These are phyloP conservation scores for Lasiosphaeriaceae sp. DNA, from an alignment of 495 filamentous ascomycete genomes.

Conservation along the genomic window DNA sequence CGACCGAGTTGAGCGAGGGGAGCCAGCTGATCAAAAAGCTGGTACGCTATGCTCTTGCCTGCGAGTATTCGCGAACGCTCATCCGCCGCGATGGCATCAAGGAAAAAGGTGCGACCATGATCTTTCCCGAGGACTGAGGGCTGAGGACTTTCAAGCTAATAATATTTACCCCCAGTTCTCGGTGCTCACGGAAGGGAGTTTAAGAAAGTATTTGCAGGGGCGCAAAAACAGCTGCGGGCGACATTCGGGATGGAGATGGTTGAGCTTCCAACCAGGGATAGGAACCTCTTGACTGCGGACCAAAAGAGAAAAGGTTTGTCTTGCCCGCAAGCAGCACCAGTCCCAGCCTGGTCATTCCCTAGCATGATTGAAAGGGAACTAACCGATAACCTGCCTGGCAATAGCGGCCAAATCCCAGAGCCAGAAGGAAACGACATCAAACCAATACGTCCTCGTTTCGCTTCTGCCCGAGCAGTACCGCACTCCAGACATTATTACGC, in stretches of 20 bases:
- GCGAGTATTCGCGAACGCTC: slow-evolving; percentile 77
- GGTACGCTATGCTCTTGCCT: slow-evolving; percentile 82
- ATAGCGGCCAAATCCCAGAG: slow-evolving; percentile 40
- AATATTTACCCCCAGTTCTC: slow-evolving; percentile 37
- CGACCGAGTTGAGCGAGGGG: slow-evolving; percentile 28
- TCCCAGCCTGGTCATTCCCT: too few species aligned
- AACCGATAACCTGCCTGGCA: background rate
- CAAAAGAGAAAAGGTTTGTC: slow-evolving; percentile 54
- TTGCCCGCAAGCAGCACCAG: too few species aligned
- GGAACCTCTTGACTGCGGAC: slow-evolving; percentile 76
- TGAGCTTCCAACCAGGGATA: slow-evolving; percentile 77
- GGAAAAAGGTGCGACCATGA: slow-evolving; percentile 55
- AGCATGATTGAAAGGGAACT: background rate
- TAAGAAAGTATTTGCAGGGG: slow-evolving; percentile 62
- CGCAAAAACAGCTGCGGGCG: slow-evolving; percentile 59
- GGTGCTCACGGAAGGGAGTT: slow-evolving; percentile 57
- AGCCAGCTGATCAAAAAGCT: slow-evolving; percentile 78
- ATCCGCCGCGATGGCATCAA: slow-evolving; percentile 76
- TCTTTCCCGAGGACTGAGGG: background rate
- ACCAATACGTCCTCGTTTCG: slow-evolving; percentile 72
- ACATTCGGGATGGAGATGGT: slow-evolving; percentile 84
- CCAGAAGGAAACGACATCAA: slow-evolving; percentile 48
- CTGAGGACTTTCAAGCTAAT: background rate
- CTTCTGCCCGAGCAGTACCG: slow-evolving; percentile 64
- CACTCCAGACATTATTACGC: slow-evolving; percentile 60